phyloP scores from a whole-genome alignment of 306 rosid species.

The Dalbergia cultrata region DNA sequence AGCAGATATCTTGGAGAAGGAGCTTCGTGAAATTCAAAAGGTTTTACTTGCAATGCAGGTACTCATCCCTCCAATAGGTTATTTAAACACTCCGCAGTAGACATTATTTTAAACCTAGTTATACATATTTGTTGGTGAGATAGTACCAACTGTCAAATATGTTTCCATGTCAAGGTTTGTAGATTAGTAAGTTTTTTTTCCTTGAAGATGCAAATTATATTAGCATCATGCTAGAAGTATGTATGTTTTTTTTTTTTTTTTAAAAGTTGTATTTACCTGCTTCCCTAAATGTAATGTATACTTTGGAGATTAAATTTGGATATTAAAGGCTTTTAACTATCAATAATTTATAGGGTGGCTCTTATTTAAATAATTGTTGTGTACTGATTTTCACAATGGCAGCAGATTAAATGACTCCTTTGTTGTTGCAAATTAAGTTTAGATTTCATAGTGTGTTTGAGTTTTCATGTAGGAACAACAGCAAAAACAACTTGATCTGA shows the following conservation, averaged over 20 bases:
- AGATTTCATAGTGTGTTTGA: not conserved
- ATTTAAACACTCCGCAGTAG: constrained; percentile 1
- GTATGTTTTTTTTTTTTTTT: not conserved
- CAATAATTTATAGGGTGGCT: not conserved
- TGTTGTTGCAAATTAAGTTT: not conserved
- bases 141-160: not conserved
- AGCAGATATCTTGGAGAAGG: constrained; percentile 86
- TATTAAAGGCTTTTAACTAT: no score
- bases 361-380: not conserved
- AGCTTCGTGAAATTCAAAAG: constrained; percentile 87
- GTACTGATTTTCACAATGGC: not conserved
- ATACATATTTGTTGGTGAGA: not conserved
- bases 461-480: constrained; percentile 70
- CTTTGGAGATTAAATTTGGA: not conserved
- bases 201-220: constrained; percentile 4
- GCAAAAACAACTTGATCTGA: constrained; percentile 72
- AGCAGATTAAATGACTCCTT: not conserved
- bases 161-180: not conserved
- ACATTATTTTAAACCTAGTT: not conserved
- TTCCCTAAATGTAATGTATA: not conserved
- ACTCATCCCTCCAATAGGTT: constrained; percentile 27
- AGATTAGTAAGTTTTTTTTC: not conserved
- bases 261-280: not conserved
- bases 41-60: constrained; percentile 97
- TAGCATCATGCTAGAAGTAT: not conserved